Evolutionary conservation across 148 eudicot species (phyloP).

Genomic region (Rhododendron simsii): DNA sequence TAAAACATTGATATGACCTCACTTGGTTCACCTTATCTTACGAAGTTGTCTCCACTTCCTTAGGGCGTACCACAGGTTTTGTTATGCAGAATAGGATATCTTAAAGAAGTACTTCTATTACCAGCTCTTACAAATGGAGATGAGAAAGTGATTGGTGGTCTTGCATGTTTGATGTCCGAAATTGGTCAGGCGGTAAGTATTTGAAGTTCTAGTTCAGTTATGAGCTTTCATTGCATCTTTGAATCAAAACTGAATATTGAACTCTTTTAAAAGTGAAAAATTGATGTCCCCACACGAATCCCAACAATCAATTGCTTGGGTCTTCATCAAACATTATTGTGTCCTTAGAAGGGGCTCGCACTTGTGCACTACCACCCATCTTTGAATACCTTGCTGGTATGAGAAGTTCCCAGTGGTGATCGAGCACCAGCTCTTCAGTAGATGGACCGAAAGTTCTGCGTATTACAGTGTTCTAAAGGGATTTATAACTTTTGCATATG

Average conservation of each 20-base stretch:
- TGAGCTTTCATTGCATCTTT: background rate
- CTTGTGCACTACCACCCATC: background rate
- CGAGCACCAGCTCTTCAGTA: background rate
- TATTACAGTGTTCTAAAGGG: background rate
- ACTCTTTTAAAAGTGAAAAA: background rate
- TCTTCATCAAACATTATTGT: background rate
- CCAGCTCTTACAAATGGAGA: conserved; percentile 83
- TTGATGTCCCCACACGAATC: background rate
- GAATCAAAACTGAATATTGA: background rate
- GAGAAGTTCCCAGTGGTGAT: background rate
- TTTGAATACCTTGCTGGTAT: background rate
- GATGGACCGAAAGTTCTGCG: background rate
- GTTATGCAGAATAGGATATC: conserved; percentile 62
- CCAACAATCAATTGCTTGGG: background rate
- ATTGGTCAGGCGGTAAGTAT: conserved; percentile 97
- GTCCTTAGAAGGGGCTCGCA: background rate
- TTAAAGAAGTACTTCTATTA: conserved; percentile 80
- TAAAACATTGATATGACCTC: background rate
- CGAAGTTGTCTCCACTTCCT: conserved; percentile 14
- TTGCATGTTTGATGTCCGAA: conserved; percentile 95
- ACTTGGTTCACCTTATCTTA: background rate
- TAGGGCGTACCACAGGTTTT: conserved; percentile 88
- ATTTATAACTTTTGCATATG: background rate
- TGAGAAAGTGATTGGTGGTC: conserved; percentile 75
- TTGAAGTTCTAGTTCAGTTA: background rate